A percentile compares a stretch with the other conserved stretches of the same genome.
Evolutionary conservation across 208 protist genomes (phyloP).

Genomic region (Crithidia thermophila): DNA sequence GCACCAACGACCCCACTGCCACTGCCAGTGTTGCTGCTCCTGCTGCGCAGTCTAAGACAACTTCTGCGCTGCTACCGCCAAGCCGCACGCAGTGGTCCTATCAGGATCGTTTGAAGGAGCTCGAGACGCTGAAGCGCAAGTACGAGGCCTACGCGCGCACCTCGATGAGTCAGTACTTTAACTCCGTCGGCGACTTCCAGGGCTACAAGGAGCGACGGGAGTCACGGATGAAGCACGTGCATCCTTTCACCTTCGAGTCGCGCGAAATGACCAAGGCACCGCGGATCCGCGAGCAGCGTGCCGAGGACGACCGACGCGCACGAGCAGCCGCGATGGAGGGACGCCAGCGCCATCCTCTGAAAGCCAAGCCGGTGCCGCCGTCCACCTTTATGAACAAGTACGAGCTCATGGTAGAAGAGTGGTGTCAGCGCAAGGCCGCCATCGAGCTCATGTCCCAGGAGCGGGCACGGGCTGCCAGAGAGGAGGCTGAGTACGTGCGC

Average conservation of each 20-base stretch:
- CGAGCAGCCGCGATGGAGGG: constrained; percentile 40
- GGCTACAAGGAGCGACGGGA: constrained; percentile 61
- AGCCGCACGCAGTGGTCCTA: constrained; percentile 5
- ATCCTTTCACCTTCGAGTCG: constrained; percentile 70
- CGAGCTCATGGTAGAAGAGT: constrained; percentile 91
- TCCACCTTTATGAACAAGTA: constrained; percentile 92
- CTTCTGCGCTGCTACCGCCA: too few relatives aligned
- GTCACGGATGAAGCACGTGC: constrained; percentile 28
- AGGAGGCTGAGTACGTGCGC: constrained; percentile 56
- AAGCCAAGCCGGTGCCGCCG: constrained; percentile 71
- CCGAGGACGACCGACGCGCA: constrained; percentile 38
- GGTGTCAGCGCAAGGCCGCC: constrained; percentile 80
- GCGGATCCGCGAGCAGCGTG: constrained; percentile 50
- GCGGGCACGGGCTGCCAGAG: constrained; percentile 55
- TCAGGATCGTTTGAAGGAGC: constrained; percentile 37
- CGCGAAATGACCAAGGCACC: constrained; percentile 51
- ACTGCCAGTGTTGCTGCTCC: neutral
- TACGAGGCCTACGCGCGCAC: constrained; percentile 48
- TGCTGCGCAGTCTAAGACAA: neutral
- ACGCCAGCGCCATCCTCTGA: constrained; percentile 39
- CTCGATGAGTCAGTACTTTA: constrained; percentile 67
- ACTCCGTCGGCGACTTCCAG: constrained; percentile 45
- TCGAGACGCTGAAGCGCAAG: constrained; percentile 55
- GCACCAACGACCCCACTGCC: neutral
- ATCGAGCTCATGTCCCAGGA: constrained; percentile 60